Evolutionary conservation across 2,329 filamentous ascomycete genomes (phyloP), one percentile per base, ranked within the genome.

Genomic region (Aureobasidium lini): DNA sequence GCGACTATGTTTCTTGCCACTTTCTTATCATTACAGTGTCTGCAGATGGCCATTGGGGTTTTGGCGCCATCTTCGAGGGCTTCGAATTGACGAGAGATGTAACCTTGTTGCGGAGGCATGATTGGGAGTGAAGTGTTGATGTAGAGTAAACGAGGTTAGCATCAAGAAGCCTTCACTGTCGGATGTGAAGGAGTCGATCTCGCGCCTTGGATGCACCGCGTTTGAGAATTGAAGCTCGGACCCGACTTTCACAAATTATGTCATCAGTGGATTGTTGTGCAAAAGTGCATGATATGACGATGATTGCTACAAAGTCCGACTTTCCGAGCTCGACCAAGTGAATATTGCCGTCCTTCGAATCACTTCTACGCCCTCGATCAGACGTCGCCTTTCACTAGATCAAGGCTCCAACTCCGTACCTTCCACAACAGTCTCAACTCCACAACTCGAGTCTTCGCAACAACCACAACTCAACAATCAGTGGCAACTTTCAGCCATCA

Each of bases 51-150:
- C 54, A 57, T 57, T 16, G 54, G 54, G 37, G 54, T 57, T 57
- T 57, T 57, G 43, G 54, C 31, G n/a, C 43, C 54, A 57, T 57
- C 54, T 48, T 57, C 54, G 7, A 57, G 34, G 40, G 42, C 32
- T 15, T 57, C 54, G 28, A 57, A 57, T 16, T 57, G 54, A 6
- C 43, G 31, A 9, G 54, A 57, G 6, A 57, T 48, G 34, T 57
- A 57, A 29, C 54, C 54, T 48, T 57, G 54, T 32, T 57, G 54
- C 31, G 54, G 54, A 18, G 54, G 54, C 54, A 57, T 57, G 42
- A 31, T 40, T 7, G 39, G n/a, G 23, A 28, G n/a, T 31, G 50
- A 34, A 9, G 32, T 18, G 43, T n/a, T 46, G 32, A 36, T 16
- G 29, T 4, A 23, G n/a, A 13, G 5, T 36, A 29, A 8, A 44